These are phyloP conservation scores for Porcisia hertigi DNA, from an alignment of 208 protist species.

Conservation along the genomic window DNA sequence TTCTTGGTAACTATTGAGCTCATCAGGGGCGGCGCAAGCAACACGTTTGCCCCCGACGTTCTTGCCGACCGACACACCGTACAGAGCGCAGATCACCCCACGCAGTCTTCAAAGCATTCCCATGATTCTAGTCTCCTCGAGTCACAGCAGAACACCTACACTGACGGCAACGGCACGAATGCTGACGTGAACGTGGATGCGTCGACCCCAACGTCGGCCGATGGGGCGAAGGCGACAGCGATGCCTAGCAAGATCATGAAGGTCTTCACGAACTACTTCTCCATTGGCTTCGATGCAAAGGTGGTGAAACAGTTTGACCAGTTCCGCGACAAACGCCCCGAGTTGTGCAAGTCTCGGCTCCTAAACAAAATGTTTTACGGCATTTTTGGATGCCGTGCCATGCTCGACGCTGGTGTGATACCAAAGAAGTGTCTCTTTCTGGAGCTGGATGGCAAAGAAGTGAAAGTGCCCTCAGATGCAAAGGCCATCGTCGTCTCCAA, in stretches of 20 bases:
- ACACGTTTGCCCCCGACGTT: background rate
- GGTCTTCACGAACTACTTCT: conserved; percentile 73
- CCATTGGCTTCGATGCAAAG: conserved; percentile 64
- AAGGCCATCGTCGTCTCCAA: conserved; percentile 60
- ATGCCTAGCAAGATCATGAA: conserved; percentile 3
- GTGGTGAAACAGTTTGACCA: conserved; percentile 46
- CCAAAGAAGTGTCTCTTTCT: conserved; percentile 34
- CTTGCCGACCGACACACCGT: background rate
- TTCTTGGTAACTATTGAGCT: conserved; percentile 34
- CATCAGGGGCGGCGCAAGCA: background rate
- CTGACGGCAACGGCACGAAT: background rate
- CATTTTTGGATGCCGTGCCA: conserved; percentile 47
- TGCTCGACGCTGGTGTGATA: conserved; percentile 36
- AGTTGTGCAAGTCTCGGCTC: conserved; percentile 37
- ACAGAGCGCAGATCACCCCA: background rate
- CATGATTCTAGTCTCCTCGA: background rate
- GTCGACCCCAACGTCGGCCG: background rate
- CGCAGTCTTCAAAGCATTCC: background rate
- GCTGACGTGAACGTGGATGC: background rate
- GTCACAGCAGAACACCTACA: background rate
- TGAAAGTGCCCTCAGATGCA: conserved; percentile 33
- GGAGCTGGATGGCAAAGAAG: conserved; percentile 29
- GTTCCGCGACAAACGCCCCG: conserved; percentile 50
- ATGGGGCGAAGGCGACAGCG: conserved; percentile 1
- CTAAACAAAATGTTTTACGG: conserved; percentile 71